Base-by-base conservation (phyloP, 257 asterid species). In the Verbena officinalis region DNA sequence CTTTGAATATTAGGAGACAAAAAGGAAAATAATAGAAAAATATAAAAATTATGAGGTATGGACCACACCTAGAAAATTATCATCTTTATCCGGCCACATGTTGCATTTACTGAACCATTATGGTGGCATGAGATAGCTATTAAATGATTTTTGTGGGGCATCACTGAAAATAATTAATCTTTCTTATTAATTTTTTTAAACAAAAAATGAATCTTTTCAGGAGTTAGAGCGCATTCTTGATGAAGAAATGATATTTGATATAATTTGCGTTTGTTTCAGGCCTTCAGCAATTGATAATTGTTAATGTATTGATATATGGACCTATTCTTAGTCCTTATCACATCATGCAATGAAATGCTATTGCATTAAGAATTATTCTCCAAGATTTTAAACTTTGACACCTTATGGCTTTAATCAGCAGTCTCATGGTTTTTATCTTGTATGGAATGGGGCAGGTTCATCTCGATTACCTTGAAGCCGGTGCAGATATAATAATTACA, bases 391-490 rank as follows among this genome's bases (percentile, higher is more conserved):
- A 40, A 48, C 34, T 16, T 34, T 15, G 67, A 61, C 6, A 8
- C 19, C 21, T 12, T n/a, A 5, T 5, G 4, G 40, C 40, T 36
- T 50, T 48, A 30, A 23, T 62, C 7, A 17, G 8, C 30, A 57
- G 54, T 38, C 71, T 74, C 62, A 53, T 14, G 23, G 16, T 62
- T 61, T 62, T 61, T 71, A 61, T 68, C 44, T 72, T 56, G 3
- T 42, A 44, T 74, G 20, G 83, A 71, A n/a, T n/a, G n/a, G n/a
- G 69, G 4, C 91, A 88, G 96, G 97, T 91, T 48, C 97, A 91
- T 80, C 87, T 91, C 70, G 97, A 91, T 67, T 91, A 91, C 81
- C 88, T 91, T 67, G 96, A 91, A 73, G 93, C 97, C 56, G 97
- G 97, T 73, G 93, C 97, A 1, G 95, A 88, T 71, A 76, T 90